Conservation (phyloP, 2,329 filamentous ascomycete species). For the Cercospora citrullina region DNA sequence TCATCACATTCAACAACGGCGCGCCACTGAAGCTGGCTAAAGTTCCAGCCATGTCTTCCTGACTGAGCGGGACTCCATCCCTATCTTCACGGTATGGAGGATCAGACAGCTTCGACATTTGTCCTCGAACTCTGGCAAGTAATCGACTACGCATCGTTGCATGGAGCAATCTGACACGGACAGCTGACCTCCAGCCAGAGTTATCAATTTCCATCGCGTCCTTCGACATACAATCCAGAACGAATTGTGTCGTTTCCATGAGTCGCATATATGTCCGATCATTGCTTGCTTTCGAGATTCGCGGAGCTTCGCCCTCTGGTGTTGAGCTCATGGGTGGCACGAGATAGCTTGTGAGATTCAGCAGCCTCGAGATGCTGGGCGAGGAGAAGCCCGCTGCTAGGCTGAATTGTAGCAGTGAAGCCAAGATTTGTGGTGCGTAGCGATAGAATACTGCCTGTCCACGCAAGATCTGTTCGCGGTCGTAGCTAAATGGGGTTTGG, state of each 20-base stretch:
- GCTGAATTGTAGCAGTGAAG: background rate
- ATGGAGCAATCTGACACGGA: background rate
- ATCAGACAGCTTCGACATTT: background rate
- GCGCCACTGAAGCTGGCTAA: background rate
- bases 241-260: background rate
- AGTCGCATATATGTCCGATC: background rate
- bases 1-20: background rate
- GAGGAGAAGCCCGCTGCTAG: background rate
- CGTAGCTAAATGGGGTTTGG: background rate
- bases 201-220: background rate
- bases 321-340: background rate
- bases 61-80: background rate
- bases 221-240: background rate
- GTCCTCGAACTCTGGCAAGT: background rate
- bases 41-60: background rate
- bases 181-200: background rate
- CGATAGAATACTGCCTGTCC: background rate
- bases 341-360: background rate
- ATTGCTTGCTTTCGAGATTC: background rate
- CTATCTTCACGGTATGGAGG: background rate
- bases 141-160: background rate
- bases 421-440: background rate
- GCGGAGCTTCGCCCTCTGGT: background rate
- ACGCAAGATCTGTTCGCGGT: background rate
- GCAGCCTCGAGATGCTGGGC: background rate